Conservation (phyloP, 1,139 yeast genomes). For the Trichomonascaceae sp. region DNA sequence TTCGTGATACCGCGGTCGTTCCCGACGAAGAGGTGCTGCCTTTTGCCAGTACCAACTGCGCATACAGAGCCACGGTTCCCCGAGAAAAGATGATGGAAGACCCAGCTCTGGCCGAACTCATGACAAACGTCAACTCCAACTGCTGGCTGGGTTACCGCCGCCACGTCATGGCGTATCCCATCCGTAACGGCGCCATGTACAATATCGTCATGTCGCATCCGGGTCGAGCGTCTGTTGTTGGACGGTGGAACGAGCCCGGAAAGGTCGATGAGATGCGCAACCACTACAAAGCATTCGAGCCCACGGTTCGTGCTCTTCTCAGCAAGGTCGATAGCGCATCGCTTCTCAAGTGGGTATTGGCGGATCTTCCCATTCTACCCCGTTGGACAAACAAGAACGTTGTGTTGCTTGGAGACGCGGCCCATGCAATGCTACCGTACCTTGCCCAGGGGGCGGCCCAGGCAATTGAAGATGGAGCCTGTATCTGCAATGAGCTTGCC, state of each 20-base stretch:
- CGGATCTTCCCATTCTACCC: constrained; percentile 7
- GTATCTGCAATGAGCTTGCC: constrained; percentile 15
- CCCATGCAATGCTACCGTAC: constrained; percentile 32
- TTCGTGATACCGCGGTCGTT: constrained; percentile 8
- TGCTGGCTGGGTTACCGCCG: constrained; percentile 25
- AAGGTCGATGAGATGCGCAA: constrained; percentile 7
- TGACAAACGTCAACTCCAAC: constrained; percentile 21
- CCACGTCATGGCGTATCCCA: constrained; percentile 10
- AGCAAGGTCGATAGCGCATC: constrained; percentile 5
- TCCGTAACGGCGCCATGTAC: constrained; percentile 10
- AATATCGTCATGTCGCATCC: constrained; percentile 12
- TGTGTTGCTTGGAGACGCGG: constrained; percentile 21
- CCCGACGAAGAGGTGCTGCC: constrained; percentile 10
- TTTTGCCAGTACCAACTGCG: constrained; percentile 20
- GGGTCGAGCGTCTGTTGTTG: constrained; percentile 8
- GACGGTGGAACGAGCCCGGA: constrained; percentile 9
- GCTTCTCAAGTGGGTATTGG: constrained; percentile 9
- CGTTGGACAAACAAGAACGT: constrained; percentile 8
- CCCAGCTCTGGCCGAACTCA: constrained; percentile 19
- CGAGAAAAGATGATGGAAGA: constrained; percentile 15
- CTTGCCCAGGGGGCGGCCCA: constrained; percentile 32
- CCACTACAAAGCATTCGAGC: constrained; percentile 7
- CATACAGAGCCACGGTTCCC: constrained; percentile 21
- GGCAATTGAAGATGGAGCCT: constrained; percentile 25
- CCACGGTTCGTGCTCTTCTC: constrained; percentile 6